Conservation (phyloP, 2,329 filamentous ascomycete genomes). For the Neurospora sp. region DNA sequence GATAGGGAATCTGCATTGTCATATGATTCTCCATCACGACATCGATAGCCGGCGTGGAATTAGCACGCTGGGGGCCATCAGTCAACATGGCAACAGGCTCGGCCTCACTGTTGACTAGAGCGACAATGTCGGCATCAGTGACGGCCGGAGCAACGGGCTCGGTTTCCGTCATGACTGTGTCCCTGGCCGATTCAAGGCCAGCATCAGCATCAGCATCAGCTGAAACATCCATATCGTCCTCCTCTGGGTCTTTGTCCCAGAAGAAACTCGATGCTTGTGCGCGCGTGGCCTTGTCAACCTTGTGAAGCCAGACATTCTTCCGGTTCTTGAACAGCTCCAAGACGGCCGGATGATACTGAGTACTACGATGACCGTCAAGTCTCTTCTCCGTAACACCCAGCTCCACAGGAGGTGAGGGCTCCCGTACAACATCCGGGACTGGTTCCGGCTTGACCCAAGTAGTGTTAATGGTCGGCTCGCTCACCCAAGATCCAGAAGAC, state of each 20-base stretch:
- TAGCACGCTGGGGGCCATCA: neutral
- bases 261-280: constrained; percentile 2
- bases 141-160: neutral
- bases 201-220: neutral
- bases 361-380: neutral
- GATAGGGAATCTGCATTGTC: neutral
- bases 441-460: neutral
- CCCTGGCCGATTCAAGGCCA: neutral
- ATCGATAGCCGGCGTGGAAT: neutral
- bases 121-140: neutral
- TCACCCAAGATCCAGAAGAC: neutral
- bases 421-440: neutral
- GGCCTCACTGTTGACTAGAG: neutral
- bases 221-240: neutral
- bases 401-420: neutral
- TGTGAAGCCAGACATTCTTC: constrained; percentile 2
- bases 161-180: neutral
- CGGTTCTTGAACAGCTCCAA: constrained; percentile 3
- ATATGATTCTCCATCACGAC: neutral
- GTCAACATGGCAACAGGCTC: neutral
- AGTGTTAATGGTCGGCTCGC: neutral
- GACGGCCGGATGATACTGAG: neutral
- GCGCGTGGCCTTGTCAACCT: neutral
- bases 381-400: constrained; percentile 1
- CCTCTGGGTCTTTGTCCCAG: neutral